Base-by-base conservation (phyloP, 257 asterid species). In the Cruciata laevipes region DNA sequence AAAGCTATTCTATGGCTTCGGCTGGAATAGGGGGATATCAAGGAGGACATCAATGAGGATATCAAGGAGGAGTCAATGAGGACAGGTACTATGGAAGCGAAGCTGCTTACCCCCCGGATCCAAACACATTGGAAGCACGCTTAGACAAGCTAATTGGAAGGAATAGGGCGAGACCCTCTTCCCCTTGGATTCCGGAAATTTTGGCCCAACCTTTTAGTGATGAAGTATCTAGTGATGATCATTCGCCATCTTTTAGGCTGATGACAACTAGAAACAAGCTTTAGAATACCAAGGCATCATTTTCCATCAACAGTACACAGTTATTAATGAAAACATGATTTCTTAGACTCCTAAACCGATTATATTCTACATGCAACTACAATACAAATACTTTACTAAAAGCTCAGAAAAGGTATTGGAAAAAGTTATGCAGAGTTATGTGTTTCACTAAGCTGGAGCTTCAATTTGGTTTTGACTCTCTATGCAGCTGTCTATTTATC, bases 391-490 rank as follows among this genome's bases (percentile, higher is more conserved):
- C 18, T 20, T 62, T 35, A 37, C 32, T 63, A 20, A 37, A 37
- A 35, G 11, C 31, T 21, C 49, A 63, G 68, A 12, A 14, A 24
- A 51, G 7, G 13, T 40, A 65, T 47, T 44, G 35, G 49, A 40
- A 8, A 25, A 65, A 64, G 62, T 7, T 49, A 60, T 52, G 76
- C 68, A 23, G 47, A 17, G 62, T 73, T 81, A 92, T 97, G 96
- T 70, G 97, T 89, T 85, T 78, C 81, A 55, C 90, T 82, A 78
- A 92, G 95, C 86, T 92, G 97, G 69, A 86, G 78, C 77, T 89
- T 85, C 98, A 86, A 87, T 86, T 85, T 89, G 79, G 97, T 97
- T 86, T 82, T 89, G 73, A 89, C 90, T 80, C 88, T 89, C 79
- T 87, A 91, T 67, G 97, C 93, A 69, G 95, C 89, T 61, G 89